Conservation (phyloP, 345 rosid species). For the Rhodomyrtus tomentosa region DNA sequence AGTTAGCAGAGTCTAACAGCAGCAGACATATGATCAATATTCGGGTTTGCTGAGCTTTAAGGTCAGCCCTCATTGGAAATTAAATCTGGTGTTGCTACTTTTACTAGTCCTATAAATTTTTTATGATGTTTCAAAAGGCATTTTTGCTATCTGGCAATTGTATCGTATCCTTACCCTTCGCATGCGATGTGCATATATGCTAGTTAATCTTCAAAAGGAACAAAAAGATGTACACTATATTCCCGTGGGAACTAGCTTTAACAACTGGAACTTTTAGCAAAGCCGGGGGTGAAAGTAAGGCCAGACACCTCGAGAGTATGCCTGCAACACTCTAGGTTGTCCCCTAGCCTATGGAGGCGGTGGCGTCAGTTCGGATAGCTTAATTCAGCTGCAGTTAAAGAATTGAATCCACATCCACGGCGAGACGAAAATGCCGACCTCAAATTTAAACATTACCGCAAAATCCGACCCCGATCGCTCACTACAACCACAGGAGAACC, state of each 20-base stretch:
- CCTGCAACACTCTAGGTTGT: background rate
- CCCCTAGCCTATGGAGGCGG: background rate
- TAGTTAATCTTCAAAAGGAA: background rate
- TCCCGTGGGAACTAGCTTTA: background rate
- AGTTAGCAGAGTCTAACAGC: background rate
- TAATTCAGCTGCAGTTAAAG: background rate
- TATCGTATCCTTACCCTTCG: background rate
- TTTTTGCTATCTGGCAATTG: background rate
- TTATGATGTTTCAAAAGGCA: background rate
- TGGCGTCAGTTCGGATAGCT: background rate
- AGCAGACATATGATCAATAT: background rate
- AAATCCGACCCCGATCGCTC: background rate
- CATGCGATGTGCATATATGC: background rate
- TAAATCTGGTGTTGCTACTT: background rate
- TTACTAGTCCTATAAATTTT: background rate
- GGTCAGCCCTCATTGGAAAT: background rate
- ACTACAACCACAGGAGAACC: background rate
- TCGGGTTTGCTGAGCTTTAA: background rate
- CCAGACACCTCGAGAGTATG: fast-evolving
- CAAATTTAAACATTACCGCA: background rate
- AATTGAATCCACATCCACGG: background rate
- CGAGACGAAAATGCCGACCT: background rate
- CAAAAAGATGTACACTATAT: background rate
- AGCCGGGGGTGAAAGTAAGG: background rate
- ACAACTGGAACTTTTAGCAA: background rate